Conservation (phyloP, 2,329 filamentous ascomycete species). For the Sclerotinia spermophila region DNA sequence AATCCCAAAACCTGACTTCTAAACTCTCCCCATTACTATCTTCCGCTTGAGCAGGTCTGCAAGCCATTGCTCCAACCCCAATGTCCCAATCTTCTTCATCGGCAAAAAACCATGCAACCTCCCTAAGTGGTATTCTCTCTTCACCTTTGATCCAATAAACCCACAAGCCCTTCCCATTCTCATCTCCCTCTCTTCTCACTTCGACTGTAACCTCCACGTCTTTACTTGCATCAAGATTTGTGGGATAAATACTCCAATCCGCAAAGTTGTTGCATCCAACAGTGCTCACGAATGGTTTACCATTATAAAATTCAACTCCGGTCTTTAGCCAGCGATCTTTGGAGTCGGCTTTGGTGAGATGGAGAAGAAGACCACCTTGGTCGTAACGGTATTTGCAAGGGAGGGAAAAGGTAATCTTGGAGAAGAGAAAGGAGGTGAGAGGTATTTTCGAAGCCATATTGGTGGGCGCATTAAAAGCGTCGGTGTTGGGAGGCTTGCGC, state of each 20-base stretch:
- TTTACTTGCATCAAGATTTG: neutral
- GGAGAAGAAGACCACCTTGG: slow-evolving; percentile 15
- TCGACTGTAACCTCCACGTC: slow-evolving; percentile 8
- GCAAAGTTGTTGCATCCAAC: slow-evolving; percentile 7
- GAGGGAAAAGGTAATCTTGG: slow-evolving; percentile 6
- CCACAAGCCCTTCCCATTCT: slow-evolving; percentile 11
- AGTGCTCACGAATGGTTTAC: neutral
- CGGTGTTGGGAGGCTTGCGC: slow-evolving; percentile 17
- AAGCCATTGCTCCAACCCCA: slow-evolving; percentile 5
- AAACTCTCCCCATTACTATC: neutral
- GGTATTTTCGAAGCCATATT: neutral
- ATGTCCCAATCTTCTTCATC: slow-evolving; percentile 6
- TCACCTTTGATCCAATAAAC: slow-evolving; percentile 9
- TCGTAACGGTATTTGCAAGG: slow-evolving; percentile 13
- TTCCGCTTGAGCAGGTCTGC: slow-evolving; percentile 4
- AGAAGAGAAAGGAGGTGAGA: slow-evolving; percentile 1
- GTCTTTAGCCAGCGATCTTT: slow-evolving; percentile 16
- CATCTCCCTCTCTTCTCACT: slow-evolving; percentile 6
- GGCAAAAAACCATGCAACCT: slow-evolving; percentile 13
- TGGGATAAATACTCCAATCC: slow-evolving; percentile 14
- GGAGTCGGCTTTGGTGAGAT: neutral
- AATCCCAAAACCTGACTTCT: slow-evolving; percentile 9
- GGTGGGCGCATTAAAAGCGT: slow-evolving; percentile 15
- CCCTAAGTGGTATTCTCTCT: slow-evolving; percentile 13
- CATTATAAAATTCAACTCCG: slow-evolving; percentile 15